Evolutionary conservation across 257 asterid species (phyloP).

Genomic region (Fraxinus excelsior): DNA sequence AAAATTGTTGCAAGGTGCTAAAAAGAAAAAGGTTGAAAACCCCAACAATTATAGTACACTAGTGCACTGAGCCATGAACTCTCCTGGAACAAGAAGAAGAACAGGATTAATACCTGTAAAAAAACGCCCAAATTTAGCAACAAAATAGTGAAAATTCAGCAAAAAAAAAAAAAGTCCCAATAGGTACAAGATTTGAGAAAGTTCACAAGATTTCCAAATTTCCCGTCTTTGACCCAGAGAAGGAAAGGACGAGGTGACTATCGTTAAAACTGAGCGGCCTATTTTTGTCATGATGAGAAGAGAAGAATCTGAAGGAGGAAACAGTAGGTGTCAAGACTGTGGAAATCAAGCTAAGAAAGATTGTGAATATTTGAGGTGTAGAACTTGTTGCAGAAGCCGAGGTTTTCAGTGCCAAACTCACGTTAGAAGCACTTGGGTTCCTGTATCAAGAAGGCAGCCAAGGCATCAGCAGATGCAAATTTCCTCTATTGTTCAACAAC

Average conservation of each 20-base stretch:
- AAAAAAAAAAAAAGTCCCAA: neutral
- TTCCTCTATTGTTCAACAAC: slow-evolving; percentile 28
- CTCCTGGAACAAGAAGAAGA: slow-evolving; percentile 27
- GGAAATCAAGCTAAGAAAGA: slow-evolving; percentile 85
- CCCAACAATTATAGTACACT: slow-evolving; percentile 29
- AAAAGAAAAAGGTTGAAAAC: slow-evolving; percentile 18
- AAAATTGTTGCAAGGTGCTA: slow-evolving; percentile 7
- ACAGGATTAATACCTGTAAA: neutral
- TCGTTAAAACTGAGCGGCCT: neutral
- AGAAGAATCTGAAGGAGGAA: slow-evolving; percentile 30
- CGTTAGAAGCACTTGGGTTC: slow-evolving; percentile 85
- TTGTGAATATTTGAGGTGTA: slow-evolving; percentile 57
- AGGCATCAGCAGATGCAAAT: slow-evolving; percentile 33
- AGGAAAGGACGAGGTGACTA: neutral
- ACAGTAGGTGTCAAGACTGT: slow-evolving; percentile 71
- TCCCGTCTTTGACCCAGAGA: neutral
- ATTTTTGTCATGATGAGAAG: slow-evolving; percentile 38
- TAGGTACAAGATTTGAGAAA: slow-evolving; percentile 1
- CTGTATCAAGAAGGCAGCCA: slow-evolving; percentile 55
- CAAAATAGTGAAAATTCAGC: neutral
- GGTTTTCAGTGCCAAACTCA: slow-evolving; percentile 77
- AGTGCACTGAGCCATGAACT: slow-evolving; percentile 42
- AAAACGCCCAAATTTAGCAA: slow-evolving; percentile 35
- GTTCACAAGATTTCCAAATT: neutral
- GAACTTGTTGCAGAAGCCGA: slow-evolving; percentile 75